Base-by-base conservation (phyloP, 306 rosid species). In the Castanea sativa region DNA sequence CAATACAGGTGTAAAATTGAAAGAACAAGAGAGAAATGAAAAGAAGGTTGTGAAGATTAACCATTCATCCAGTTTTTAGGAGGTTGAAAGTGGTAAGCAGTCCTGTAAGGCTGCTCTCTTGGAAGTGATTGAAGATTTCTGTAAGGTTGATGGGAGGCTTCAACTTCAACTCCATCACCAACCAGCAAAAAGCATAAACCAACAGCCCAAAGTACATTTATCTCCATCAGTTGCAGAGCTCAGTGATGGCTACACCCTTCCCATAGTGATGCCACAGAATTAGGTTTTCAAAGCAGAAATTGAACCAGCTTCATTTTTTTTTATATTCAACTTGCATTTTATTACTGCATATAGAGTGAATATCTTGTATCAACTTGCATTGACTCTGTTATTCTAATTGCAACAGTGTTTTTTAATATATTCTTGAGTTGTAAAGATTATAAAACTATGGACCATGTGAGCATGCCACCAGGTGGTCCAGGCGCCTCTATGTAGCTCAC, bases 1-100 rank as follows among this genome's bases (percentile, higher is more conserved):
- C 55, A 27, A 56, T 4, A 55, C 33, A 8, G 68, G 4, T 30
- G 60, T 4, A 52, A 74, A 71, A 23, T 2, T 32, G 18, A 14
- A 58, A 41, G 49, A 7, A 12, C 13, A 3, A 20, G 73, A 69
- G 23, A 21, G 3, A 78, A 29, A 51, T 2, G 32, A 53, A 63
- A 73, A 29, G 4, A 60, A 23, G 29, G 73, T n/a, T 18, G 70
- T 67, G 33, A 27, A 73, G 2, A 78, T 65, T 53, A 67, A 80
- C 92, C 92, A 73, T 89, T 89, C 83, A 89, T 84, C 92, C 92
- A 89, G 52, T 84, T 78, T 73, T 69, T 76, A 51, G 75, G 82
- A 78, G 92, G 92, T 61, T 80, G 88, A 73, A 89, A 89, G 78
- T 89, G 90, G 83, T 79, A 89, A n/a, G 86, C 79, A 41, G 92